phyloP scores from a whole-genome alignment of 345 rosid genomes.

The Cardamine resedifolia region DNA sequence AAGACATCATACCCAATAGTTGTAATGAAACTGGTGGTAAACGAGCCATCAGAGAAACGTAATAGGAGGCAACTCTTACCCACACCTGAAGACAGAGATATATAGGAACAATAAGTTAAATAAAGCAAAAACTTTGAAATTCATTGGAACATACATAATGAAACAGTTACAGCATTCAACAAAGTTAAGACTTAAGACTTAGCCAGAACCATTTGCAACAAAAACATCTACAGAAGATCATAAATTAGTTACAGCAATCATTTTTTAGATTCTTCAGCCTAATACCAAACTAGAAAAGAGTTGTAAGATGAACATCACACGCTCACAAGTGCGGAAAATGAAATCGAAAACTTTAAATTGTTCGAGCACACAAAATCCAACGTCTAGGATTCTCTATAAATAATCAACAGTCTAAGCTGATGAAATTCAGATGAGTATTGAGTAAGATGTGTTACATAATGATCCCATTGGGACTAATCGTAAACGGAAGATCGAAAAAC shows the following conservation, averaged over 20 bases:
- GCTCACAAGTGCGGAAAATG: not conserved
- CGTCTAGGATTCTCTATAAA: not conserved
- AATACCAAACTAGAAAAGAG: not conserved
- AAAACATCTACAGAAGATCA: not conserved
- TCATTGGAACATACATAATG: not conserved
- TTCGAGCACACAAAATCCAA: not conserved
- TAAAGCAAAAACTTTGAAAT: not conserved
- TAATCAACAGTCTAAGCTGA: not conserved
- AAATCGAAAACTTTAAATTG: not conserved
- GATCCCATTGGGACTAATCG: not conserved
- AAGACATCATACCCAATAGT: slow-evolving; percentile 66
- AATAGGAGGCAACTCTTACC: slow-evolving; percentile 95
- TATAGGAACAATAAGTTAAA: not conserved
- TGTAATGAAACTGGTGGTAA: slow-evolving; percentile 92
- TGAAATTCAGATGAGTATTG: slow-evolving; percentile 7
- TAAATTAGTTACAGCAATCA: not conserved
- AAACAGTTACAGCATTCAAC: slow-evolving; percentile 7
- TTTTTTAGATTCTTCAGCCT: not conserved
- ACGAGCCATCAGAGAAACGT: slow-evolving; percentile 95
- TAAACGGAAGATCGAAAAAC: not conserved
- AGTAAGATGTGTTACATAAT: not conserved
- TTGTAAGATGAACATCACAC: not conserved
- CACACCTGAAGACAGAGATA: slow-evolving; percentile 51
- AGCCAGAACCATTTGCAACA: too few species aligned
- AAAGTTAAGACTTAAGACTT: too few species aligned